Conservation (phyloP, 441 rosid species). For the Arabidopsis hybrid region DNA sequence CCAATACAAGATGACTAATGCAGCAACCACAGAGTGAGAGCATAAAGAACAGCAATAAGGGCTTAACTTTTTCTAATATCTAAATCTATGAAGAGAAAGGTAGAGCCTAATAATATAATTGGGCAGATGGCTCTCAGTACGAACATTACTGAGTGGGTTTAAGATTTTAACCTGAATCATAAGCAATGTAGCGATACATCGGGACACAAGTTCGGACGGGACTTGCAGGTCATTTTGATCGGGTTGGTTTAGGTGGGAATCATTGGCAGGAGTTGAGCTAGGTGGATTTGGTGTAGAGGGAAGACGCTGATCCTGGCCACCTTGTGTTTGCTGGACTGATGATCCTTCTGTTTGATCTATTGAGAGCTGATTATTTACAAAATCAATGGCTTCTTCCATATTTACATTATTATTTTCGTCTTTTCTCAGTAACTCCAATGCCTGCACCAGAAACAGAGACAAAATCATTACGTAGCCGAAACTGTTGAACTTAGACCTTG, state of each 20-base stretch:
- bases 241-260: conserved; percentile 39
- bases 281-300: conserved; percentile 44
- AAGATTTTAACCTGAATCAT: conserved; percentile 63
- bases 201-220: conserved; percentile 58
- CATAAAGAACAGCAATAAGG: conserved; percentile 10
- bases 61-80: conserved; percentile 16
- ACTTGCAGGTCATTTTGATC: conserved; percentile 47
- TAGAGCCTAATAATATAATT: neutral
- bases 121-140: neutral
- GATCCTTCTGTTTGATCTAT: conserved; percentile 43
- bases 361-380: conserved; percentile 68
- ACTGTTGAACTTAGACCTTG: conserved; percentile 1
- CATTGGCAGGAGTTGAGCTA: conserved; percentile 27
- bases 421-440: conserved; percentile 50
- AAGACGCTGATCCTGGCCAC: conserved; percentile 54
- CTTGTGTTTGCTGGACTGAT: conserved; percentile 40
- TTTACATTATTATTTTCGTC: conserved; percentile 47
- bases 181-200: conserved; percentile 65
- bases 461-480: neutral
- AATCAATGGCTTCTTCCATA: conserved; percentile 73
- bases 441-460: conserved; percentile 48
- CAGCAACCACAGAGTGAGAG: conserved; percentile 6
- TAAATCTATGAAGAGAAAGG: conserved; percentile 1
- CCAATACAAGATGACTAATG: conserved; percentile 30
- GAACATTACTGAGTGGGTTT: neutral